Base-by-base conservation (phyloP, 2,329 filamentous ascomycete genomes). In the Cladophialophora yegresii region DNA sequence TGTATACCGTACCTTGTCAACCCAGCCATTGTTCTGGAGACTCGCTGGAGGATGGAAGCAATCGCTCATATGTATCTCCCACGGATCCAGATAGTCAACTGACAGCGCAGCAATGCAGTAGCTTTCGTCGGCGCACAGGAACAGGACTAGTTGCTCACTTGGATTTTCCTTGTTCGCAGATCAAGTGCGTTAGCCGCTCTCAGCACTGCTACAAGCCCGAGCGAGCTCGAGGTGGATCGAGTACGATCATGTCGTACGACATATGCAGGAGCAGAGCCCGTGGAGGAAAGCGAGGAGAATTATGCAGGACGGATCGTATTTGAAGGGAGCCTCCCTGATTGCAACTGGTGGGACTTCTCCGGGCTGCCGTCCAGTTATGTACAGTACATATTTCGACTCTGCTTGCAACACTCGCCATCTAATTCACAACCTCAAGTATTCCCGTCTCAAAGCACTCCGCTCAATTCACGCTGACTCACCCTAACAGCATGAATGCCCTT, bases 71-170 rank as follows among this genome's bases (percentile, higher is more conserved):
- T 54, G 51, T 54, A 54, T 54, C 28, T 16, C 51, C 30, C 12
- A 9, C 28, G n/a, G 51, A 32, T n/a, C 23, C 28, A 20, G 26
- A 54, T 54, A 13, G 4, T 28, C 23, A 13, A 51, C 32, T 62
- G 63, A 65, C 63, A 65, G 54, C 63, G 54, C 63, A 61, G 58
- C 54, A 61, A 45, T 62, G 63, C 58, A 62, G 61, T 63, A 63
- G 61, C 36, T 54, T 45, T 50, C 54, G 33, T 58, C 33, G 32
- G 45, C 8, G 47, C 13, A 53, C 13, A 47, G 58, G 33, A 59
- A 50, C 57, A 49, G 28, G 55, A 30, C 40, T 58, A 58, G 55
- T 26, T 9, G 26, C 23, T 49, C 45, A 49, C 43, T 10, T 45
- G 28, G 26, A 40, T 50, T 20, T 28, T 28, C 23, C 51, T 26